Base-by-base conservation (phyloP, 345 rosid species). In the Hibiscus mutabilis region DNA sequence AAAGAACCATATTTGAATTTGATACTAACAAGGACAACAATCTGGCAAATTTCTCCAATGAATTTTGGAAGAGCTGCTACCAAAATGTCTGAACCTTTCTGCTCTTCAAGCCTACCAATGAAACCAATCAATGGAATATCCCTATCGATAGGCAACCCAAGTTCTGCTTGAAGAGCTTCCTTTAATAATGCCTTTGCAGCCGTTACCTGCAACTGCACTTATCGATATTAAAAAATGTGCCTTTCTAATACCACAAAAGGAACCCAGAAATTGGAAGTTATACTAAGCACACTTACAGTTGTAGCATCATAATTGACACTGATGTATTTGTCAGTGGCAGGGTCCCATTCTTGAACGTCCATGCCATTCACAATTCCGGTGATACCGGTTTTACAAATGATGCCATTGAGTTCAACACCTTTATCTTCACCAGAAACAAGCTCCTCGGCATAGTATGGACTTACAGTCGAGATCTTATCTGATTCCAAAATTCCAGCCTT, bases 341-440 rank as follows among this genome's bases (percentile, higher is more conserved):
- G 97, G 73, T 95, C 87, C 99, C 97, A 95, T 74, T 95, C 97
- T 79, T 95, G 97, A 78, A 92, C 91, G 70, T 95, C 97, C 97
- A 95, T 91, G 46, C 99, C 99, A 27, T 95, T 91, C 18, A 84
- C 76, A 35, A 91, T 87, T 33, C 99, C 99, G 14, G 85, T 78
- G 56, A 94, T 86, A 57, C 86, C 77, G 29, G 78, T 73, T 77
- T 19, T 79, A 19, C 99, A 90, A 63, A 85, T 73, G 75, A 81
- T 37, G 64, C 57, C 79, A 68, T 90, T 91, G 75, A 95, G 75
- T 68, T 95, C 99, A 55, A 91, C 97, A 60, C 99, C 99, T 83
- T 82, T 90, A 0, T 83, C 90, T 10, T 37, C 35, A 15, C 96
- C 96, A 72, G 97, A 89, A 71, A 91, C 51, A 66, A 95, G 88